Evolutionary conservation across 768 basidiomycete genomes (phyloP), one percentile per base, ranked within the genome.

Genomic region (Boletus rubroflammeus): DNA sequence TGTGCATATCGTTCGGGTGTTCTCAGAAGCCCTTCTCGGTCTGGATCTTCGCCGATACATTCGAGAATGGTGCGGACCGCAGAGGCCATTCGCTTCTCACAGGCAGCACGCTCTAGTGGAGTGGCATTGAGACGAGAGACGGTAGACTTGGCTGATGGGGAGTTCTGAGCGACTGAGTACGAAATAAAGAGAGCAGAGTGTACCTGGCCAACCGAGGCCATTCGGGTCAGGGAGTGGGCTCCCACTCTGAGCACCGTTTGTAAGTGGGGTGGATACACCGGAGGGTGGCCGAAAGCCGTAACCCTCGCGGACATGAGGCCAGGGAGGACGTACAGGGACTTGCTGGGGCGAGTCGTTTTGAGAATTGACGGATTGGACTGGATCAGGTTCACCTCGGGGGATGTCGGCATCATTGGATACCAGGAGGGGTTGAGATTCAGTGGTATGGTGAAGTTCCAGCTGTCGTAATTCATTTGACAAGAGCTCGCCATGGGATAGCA

Each of bases 11-110:
- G 81, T 62, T 95, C 91, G 25, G 97, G 97, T 2, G 97, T 99
- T 65, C 85, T 84, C 50, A 87, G 74, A 21, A 99, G 78, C 17
- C 97, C 97, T 68, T 98, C 96, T 34, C 97, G 82, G 70, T 92
- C 85, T 6, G 97, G 97, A 75, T 98, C 97, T 74, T 99, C 97
- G 53, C 97, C 97, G 57, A 99, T 95, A 71, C 94, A 96, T 66
- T 98, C 95, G 43, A 99, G 82, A 43, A 99, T 85, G 35, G 89
- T 90, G 52, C 94, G 84, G 56, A 99, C 87, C 6, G 97, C 97
- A 40, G 76, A 75, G 5, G 88, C 79, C 72, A 99, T 85, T 58
- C 82, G 87, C 57, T 82, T 77, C 68, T 95, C 86, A 42, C 92
- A 81, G 40, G 78, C 83, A 3, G 76, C 76, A 36, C 82, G 83